Evolutionary conservation across 768 basidiomycete genomes (phyloP).

Genomic region (Lactarius pseudohatsudake): DNA sequence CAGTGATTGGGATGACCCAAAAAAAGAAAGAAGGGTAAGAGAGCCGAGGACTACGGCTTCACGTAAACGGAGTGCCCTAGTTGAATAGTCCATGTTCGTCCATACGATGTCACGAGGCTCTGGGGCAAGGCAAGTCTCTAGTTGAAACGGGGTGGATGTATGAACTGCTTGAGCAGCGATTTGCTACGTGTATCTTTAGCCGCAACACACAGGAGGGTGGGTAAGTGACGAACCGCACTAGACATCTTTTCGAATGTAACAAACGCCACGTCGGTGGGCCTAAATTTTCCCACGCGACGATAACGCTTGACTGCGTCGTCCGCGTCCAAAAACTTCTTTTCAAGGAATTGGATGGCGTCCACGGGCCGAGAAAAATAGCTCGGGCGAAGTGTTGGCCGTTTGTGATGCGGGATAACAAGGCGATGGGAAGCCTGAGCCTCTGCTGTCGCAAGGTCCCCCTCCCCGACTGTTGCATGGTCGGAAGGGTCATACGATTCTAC

Average conservation of each 20-base stretch:
- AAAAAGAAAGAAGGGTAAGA: slow-evolving; percentile 80
- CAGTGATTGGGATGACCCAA: slow-evolving; percentile 91
- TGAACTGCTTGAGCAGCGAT: slow-evolving; percentile 85
- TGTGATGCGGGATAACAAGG: slow-evolving; percentile 71
- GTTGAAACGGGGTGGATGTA: slow-evolving; percentile 62
- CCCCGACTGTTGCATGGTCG: slow-evolving; percentile 51
- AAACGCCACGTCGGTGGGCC: slow-evolving; percentile 82
- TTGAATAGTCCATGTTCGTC: slow-evolving; percentile 79
- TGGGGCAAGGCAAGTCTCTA: slow-evolving; percentile 74
- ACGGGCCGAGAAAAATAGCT: slow-evolving; percentile 74
- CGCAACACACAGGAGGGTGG: neutral
- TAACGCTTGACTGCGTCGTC: slow-evolving; percentile 82
- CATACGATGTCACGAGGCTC: slow-evolving; percentile 97
- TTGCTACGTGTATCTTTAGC: slow-evolving; percentile 53
- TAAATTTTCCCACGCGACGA: slow-evolving; percentile 71
- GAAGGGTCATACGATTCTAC: slow-evolving; percentile 78
- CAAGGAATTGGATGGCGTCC: slow-evolving; percentile 88
- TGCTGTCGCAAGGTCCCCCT: slow-evolving; percentile 52
- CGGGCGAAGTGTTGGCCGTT: slow-evolving; percentile 73
- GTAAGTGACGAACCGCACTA: slow-evolving; percentile 61
- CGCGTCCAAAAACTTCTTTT: slow-evolving; percentile 72
- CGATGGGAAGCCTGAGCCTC: slow-evolving; percentile 51
- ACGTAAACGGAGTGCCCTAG: slow-evolving; percentile 57
- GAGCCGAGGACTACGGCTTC: slow-evolving; percentile 67
- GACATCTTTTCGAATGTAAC: slow-evolving; percentile 97